Conservation (phyloP, 257 asterid species). For the Ocimum tenuiflorum region DNA sequence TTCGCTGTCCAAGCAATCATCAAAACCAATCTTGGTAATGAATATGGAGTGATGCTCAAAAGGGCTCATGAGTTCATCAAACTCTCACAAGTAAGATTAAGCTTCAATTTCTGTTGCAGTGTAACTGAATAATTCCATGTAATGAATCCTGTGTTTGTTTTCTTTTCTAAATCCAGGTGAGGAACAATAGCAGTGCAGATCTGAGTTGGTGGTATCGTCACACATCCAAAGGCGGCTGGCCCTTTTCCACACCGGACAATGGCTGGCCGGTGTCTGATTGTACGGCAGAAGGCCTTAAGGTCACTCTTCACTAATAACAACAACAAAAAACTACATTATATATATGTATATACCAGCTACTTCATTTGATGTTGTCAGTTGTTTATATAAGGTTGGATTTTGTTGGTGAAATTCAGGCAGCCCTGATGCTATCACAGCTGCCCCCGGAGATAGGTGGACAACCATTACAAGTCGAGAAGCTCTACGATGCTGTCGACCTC, state of each 20-base stretch:
- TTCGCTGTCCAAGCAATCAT: conserved; percentile 59
- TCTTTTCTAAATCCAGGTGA: conserved; percentile 26
- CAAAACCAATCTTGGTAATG: conserved; percentile 38
- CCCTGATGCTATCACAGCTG: conserved; percentile 43
- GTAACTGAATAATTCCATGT: too few species aligned
- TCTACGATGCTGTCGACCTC: conserved; percentile 52
- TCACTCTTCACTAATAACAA: too few species aligned
- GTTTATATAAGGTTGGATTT: too few species aligned
- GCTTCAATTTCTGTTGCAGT: not conserved
- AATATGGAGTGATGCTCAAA: conserved; percentile 40
- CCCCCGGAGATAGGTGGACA: conserved; percentile 43
- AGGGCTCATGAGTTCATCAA: conserved; percentile 57
- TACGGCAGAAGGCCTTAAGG: conserved; percentile 72
- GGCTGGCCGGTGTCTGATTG: conserved; percentile 72
- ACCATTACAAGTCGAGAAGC: conserved; percentile 31
- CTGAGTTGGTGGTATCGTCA: conserved; percentile 51
- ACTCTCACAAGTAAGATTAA: conserved; percentile 43
- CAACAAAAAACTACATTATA: too few species aligned
- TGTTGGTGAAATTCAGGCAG: conserved; percentile 33
- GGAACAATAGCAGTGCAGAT: conserved; percentile 26
- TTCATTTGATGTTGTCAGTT: too few species aligned
- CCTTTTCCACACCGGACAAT: conserved; percentile 60
- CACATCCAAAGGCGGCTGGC: conserved; percentile 69
- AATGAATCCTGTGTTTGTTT: not conserved
- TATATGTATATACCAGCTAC: too few species aligned